Base-by-base conservation (phyloP, 2,329 filamentous ascomycete genomes). In the Clonostachys rosea region DNA sequence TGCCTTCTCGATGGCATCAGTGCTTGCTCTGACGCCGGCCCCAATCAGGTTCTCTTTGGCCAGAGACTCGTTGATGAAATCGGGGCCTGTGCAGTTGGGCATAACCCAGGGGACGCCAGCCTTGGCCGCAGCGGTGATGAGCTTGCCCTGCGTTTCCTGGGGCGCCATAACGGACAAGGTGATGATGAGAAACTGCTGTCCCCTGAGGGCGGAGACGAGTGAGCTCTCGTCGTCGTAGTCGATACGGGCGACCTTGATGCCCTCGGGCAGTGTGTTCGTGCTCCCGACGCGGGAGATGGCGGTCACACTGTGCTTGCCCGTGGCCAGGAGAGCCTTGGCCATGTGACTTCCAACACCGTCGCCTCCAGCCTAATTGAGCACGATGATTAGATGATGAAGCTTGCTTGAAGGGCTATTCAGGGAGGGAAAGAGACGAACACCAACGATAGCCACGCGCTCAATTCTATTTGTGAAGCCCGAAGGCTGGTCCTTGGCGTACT, bases 141-240 rank as follows among this genome's bases (percentile, higher is more conserved):
- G 61, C 47, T 70, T 73, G 47, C 50, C 55, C 17, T 78, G 70
- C 1, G 66, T 64, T 34, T 73, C 73, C 0, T 47, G 56, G 0
- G 73, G 65, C 0, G 72, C 73, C 0, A 49, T 54, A 3, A 64
- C 60, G 7, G 67, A 55, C 47, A 80, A 56, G 33, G 75, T 74
- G 52, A 81, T 78, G 54, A 79, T 68, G 5, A 81, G 60, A 9
- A 71, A 70, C n/a, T 84, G 68, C 50, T 83, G 77, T 47, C 67
- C 76, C 18, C 62, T 55, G 3, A 84, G 68, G 3, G 77, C 78
- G 1, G 57, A 53, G 3, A 77, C 62, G 12, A 84, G 55, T 2
- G 70, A 65, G 1, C 55, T 42, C 9, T 66, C 54, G 42, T 75
- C 61, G 30, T 64, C 57, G 51, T 78, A 78, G 54, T 76, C 63